Base-by-base conservation (phyloP, 257 asterid species). In the Solanum rostratum region DNA sequence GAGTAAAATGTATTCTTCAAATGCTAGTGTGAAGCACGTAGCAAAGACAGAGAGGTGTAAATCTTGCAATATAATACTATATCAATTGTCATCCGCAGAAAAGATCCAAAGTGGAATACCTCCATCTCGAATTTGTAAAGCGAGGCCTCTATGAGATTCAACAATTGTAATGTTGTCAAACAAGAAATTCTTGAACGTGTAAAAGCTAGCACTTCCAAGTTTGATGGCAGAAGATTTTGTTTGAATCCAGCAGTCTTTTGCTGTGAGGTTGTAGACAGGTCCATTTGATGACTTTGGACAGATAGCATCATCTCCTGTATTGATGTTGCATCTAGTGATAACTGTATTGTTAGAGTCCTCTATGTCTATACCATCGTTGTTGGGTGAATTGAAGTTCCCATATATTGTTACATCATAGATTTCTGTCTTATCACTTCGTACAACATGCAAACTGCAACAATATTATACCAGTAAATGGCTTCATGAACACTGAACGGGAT, bases 241-340 rank as follows among this genome's bases (percentile, higher is more conserved):
- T 62, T 91, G 89, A 68, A 95, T 95, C 99, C 98, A 93, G 89
- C 94, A 88, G 85, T 89, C 60, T 55, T 95, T 93, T 9, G 92
- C 99, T 10, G 97, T 91, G 63, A 96, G 94, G 81, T 96, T 96
- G 90, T 88, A 62, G 29, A 96, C 86, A 57, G 97, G 96, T 27
- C 92, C 88, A 0, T 91, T 92, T 55, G 82, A 91, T 18, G 98
- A 92, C 90, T 96, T 96, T 22, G 97, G 98, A 79, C 99, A 96
- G 46, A 96, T 95, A 71, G 98, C 99, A 91, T 96, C 99, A 50
- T 96, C 99, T n/a, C 99, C 99, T 0, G 99, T 96, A 54, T 96
- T 49, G 46, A 96, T 96, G 50, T 71, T 87, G 95, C 97, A 91
- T 79, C 97, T 90, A 33, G 90, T 88, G 85, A 96, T 92, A 84